Conservation (phyloP, 2,329 filamentous ascomycete genomes). For the Coniochaeta sp. region DNA sequence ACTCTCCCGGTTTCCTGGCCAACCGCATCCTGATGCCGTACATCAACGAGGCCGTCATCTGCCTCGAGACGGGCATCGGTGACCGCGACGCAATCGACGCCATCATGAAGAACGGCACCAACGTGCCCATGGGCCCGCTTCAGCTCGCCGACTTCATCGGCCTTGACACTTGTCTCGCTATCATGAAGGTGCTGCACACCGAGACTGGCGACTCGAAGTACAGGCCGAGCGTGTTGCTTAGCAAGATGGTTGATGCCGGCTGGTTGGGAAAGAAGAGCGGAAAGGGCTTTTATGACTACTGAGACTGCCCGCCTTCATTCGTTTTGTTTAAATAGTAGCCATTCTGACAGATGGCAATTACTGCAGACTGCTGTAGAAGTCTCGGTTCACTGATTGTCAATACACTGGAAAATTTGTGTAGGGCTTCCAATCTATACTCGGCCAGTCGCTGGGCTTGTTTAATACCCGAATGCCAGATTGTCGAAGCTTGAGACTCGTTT, state of each 20-base stretch:
- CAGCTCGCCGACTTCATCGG: conserved; percentile 95
- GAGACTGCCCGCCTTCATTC: conserved; percentile 3
- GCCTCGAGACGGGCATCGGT: conserved; percentile 87
- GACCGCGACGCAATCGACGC: conserved; percentile 85
- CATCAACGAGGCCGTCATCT: conserved; percentile 97
- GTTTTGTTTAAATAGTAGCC: neutral
- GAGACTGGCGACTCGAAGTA: conserved; percentile 97
- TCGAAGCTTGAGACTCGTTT: neutral
- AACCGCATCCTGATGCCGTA: conserved; percentile 99
- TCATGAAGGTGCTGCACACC: conserved; percentile 89
- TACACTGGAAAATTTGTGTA: neutral
- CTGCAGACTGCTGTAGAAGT: neutral
- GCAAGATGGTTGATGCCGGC: conserved; percentile 95
- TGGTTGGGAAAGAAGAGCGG: conserved; percentile 98
- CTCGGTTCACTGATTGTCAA: neutral
- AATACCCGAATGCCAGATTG: neutral
- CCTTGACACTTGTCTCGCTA: conserved; percentile 88
- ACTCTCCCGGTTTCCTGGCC: conserved; percentile 88
- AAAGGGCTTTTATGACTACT: conserved; percentile 93
- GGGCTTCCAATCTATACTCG: neutral
- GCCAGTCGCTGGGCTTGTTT: neutral
- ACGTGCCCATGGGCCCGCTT: conserved; percentile 95
- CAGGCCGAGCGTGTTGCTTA: conserved; percentile 75
- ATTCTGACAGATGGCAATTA: neutral
- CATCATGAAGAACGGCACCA: conserved; percentile 99